Base-by-base conservation (phyloP, 345 rosid genomes). In the Passiflora organensis region DNA sequence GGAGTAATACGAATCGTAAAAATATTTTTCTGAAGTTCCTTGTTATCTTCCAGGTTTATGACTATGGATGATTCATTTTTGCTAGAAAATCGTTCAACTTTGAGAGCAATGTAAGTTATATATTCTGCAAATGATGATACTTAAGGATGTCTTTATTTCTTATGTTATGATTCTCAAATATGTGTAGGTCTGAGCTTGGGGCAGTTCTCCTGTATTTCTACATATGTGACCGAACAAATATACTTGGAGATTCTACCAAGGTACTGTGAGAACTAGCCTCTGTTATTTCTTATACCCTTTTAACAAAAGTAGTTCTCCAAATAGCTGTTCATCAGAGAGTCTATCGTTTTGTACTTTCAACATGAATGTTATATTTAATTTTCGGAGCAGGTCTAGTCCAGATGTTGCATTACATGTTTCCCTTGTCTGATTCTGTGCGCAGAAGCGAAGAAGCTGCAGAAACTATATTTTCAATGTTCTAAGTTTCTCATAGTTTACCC, bases 41-140 rank as follows among this genome's bases (percentile, higher is more conserved):
- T 58, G 44, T 60, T 42, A 9, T 32, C 60, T 59, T 58, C 51
- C 50, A 93, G 99, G 82, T 93, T 93, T 65, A 70, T 89, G 78
- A 74, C 84, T 34, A 80, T 93, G 97, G 99, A 93, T 17, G 96
- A 89, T 36, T 62, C 91, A 45, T 89, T 93, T 81, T 77, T 93
- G 80, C 81, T 89, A 62, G 97, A 93, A 83, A 81, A 93, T 61
- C 86, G 95, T 54, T 62, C 79, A 43, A 85, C 85, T 62, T 65
- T 93, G 66, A 77, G 89, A 80, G 97, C 89, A 67, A 83, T 93
- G 97, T 93, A 68, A 76, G 91, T 58, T 45, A 32, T 60, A 19
- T 6, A 12, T 34, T 46, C 45, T 53, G 20, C 50, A 19, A 19
- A 53, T 53, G 47, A 24, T n/a, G 21, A 50, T 51, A 24, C 16